Evolutionary conservation across 1,139 yeast genomes (phyloP).

Genomic region (Yarrowia galli): DNA sequence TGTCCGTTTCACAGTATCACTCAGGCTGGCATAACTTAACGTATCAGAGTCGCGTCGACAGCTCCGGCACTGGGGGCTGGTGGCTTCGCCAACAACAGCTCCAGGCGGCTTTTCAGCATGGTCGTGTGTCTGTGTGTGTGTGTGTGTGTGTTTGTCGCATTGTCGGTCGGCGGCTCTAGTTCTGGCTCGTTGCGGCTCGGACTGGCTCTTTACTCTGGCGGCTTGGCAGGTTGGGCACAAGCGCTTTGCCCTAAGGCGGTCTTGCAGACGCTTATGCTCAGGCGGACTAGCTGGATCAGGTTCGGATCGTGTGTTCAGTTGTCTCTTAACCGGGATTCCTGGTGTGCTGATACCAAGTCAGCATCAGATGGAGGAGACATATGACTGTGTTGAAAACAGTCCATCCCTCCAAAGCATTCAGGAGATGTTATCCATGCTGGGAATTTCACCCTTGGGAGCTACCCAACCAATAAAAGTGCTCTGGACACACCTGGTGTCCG

Average conservation of each 20-base stretch:
- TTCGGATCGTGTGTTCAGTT: not conserved
- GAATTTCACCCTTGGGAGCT: constrained; percentile 19
- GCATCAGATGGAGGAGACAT: constrained; percentile 5
- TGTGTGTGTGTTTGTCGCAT: not conserved
- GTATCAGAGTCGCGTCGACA: not conserved
- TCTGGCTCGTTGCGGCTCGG: too few relatives aligned
- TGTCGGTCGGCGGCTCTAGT: constrained; percentile 15
- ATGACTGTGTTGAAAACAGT: not conserved
- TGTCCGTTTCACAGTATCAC: constrained; percentile 9
- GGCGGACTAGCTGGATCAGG: constrained; percentile 10
- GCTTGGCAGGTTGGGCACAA: constrained; percentile 16
- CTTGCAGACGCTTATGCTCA: constrained; percentile 17
- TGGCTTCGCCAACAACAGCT: not conserved
- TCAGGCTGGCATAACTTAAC: constrained; percentile 4
- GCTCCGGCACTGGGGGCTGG: constrained; percentile 13
- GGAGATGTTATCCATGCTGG: constrained; percentile 20
- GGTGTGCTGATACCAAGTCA: constrained; percentile 11
- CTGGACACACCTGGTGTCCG: not conserved
- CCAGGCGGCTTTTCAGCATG: constrained; percentile 15
- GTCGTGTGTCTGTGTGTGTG: not conserved
- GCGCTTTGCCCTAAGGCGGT: constrained; percentile 6
- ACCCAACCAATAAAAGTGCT: not conserved
- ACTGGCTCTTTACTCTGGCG: constrained; percentile 8
- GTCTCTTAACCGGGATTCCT: constrained; percentile 13
- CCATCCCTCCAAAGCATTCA: constrained; percentile 14